A percentile compares a stretch with the other conserved stretches of the same genome.
phyloP scores from a whole-genome alignment of 2,329 filamentous ascomycete genomes.

The Aspergillus luchuensis region DNA sequence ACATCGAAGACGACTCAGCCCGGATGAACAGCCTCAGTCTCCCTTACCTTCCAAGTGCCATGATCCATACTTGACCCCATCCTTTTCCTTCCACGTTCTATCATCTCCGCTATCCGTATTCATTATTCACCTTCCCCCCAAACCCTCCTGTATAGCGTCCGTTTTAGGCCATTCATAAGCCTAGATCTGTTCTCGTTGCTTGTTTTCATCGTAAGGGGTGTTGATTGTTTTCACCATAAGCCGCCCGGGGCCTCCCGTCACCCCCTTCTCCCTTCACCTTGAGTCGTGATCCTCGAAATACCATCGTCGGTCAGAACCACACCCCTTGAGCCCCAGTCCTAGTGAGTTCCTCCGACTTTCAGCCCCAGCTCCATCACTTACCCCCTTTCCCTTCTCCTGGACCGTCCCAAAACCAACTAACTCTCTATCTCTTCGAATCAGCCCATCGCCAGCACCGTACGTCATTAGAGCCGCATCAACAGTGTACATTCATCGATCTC shows the following conservation, averaged over 20 bases:
- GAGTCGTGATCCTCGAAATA: background rate
- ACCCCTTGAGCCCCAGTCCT: background rate
- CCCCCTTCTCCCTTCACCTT: background rate
- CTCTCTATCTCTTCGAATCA: background rate
- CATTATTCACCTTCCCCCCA: background rate
- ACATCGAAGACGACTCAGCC: conserved; percentile 36
- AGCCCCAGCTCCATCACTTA: background rate
- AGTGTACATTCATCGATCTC: background rate
- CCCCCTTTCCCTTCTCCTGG: background rate
- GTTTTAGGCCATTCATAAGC: background rate
- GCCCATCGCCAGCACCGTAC: background rate
- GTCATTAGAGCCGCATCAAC: background rate
- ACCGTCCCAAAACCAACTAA: background rate
- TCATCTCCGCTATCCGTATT: conserved; percentile 7
- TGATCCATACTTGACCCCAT: conserved; percentile 12
- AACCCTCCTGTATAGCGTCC: background rate
- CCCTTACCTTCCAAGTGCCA: conserved; percentile 14
- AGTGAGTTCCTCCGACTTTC: background rate
- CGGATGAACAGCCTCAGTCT: conserved; percentile 27
- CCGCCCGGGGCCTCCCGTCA: conserved; percentile 9
- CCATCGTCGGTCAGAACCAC: background rate
- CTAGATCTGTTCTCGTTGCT: background rate
- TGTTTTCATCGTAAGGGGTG: too few species aligned
- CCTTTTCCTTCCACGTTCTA: background rate
- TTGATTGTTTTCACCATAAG: background rate